phyloP scores from a whole-genome alignment of 768 basidiomycete species.

The Termitomyces sp. region DNA sequence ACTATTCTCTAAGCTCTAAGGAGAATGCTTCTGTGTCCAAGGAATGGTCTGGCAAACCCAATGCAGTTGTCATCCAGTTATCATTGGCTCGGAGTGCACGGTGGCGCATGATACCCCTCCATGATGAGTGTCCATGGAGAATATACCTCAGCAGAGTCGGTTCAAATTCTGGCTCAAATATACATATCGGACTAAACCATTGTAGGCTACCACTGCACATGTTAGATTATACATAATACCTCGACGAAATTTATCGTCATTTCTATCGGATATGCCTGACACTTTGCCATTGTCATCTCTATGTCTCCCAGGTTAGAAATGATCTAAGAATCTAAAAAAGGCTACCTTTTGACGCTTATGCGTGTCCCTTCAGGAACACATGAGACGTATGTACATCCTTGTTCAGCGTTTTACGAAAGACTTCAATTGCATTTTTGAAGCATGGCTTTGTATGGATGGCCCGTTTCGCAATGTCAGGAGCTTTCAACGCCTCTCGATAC shows the following conservation, averaged over 20 bases:
- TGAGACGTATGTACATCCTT: slow-evolving; percentile 48
- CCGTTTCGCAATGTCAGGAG: slow-evolving; percentile 83
- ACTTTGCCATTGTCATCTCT: slow-evolving; percentile 62
- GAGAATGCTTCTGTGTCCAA: not conserved
- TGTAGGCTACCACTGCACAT: slow-evolving; percentile 40
- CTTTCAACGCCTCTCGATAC: slow-evolving; percentile 48
- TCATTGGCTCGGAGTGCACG: slow-evolving; percentile 26
- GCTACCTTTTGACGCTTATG: not conserved
- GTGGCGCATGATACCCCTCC: slow-evolving; percentile 41
- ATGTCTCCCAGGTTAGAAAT: slow-evolving; percentile 63
- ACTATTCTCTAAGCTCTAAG: not conserved
- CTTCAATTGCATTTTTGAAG: slow-evolving; percentile 25
- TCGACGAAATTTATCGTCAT: slow-evolving; percentile 53
- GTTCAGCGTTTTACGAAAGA: not conserved
- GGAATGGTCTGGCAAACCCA: slow-evolving; percentile 19
- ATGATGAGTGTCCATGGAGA: slow-evolving; percentile 48
- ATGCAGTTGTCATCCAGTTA: slow-evolving; percentile 20
- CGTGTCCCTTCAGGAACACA: slow-evolving; percentile 46
- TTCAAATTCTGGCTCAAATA: not conserved
- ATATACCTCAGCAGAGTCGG: slow-evolving; percentile 52
- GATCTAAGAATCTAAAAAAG: not conserved
- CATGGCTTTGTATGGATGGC: slow-evolving; percentile 84
- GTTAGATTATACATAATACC: slow-evolving; percentile 52
- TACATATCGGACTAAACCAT: not conserved
- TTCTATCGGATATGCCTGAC: slow-evolving; percentile 58